phyloP scores from a whole-genome alignment of 805 yeast species.

The Candida mattraensis region DNA sequence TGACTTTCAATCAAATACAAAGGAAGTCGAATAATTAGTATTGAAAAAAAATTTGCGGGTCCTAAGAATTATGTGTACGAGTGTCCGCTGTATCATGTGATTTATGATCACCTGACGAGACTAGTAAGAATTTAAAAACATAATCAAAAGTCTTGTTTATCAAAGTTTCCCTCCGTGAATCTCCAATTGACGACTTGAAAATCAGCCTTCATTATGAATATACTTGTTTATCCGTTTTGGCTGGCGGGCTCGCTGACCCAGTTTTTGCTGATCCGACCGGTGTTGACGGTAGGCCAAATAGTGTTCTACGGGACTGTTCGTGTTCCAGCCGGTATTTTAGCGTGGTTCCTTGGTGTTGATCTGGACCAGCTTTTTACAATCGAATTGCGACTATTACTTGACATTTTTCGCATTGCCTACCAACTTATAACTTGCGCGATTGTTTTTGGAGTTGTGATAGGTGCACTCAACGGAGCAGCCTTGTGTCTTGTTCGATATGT shows the following conservation, averaged over 20 bases:
- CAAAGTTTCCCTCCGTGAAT: too few species aligned
- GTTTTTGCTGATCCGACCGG: constrained; percentile 5
- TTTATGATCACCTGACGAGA: too few species aligned
- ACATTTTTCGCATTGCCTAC: constrained; percentile 21
- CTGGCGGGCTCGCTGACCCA: constrained; percentile 1
- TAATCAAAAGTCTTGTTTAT: constrained; percentile 1
- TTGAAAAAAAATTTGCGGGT: too few species aligned
- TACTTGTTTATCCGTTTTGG: constrained; percentile 8
- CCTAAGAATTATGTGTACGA: too few species aligned
- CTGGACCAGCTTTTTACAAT: constrained; percentile 2
- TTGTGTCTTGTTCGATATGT: constrained; percentile 19
- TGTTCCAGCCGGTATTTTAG: constrained; percentile 3
- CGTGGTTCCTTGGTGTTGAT: constrained; percentile 15
- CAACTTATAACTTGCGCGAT: constrained; percentile 25
- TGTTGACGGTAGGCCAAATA: constrained; percentile 2
- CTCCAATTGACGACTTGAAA: too few species aligned
- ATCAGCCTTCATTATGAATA: constrained; percentile 3
- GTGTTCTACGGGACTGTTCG: constrained; percentile 4
- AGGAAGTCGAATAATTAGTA: too few species aligned
- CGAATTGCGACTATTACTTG: constrained; percentile 11
- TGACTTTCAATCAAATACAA: too few species aligned
- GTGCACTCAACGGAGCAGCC: constrained; percentile 18
- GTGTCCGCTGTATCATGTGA: too few species aligned
- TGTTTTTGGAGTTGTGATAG: constrained; percentile 23
- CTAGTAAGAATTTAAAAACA: not conserved